Evolutionary conservation across 495 filamentous ascomycete genomes (phyloP).

Genomic region (Podospora bellae-mahoneyi): DNA sequence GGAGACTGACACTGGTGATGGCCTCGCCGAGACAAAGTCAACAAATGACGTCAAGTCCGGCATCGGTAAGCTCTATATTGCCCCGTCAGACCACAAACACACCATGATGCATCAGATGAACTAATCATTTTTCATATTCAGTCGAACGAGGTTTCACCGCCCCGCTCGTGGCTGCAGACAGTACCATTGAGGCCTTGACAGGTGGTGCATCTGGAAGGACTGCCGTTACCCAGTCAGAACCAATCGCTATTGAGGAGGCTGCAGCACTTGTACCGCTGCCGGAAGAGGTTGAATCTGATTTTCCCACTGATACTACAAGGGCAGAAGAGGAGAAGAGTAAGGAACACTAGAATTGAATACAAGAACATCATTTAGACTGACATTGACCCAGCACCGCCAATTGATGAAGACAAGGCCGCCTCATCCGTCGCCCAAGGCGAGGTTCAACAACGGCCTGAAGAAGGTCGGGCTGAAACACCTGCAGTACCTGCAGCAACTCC

Average conservation of each 20-base stretch:
- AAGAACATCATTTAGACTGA: background rate
- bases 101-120: background rate
- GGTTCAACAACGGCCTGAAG: background rate
- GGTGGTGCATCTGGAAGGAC: conserved; percentile 23
- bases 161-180: conserved; percentile 21
- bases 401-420: background rate
- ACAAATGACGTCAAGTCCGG: background rate
- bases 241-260: conserved; percentile 21
- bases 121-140: background rate
- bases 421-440: background rate
- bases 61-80: background rate
- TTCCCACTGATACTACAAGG: background rate
- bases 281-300: background rate
- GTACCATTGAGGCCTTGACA: conserved; percentile 30
- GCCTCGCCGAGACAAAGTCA: background rate
- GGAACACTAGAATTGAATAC: background rate
- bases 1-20: conserved; percentile 14
- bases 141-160: conserved; percentile 15
- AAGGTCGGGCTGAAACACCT: background rate
- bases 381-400: background rate
- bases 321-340: background rate
- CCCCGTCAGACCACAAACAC: background rate
- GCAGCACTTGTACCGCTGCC: conserved; percentile 1
- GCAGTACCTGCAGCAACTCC: background rate
- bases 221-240: conserved; percentile 17